Base-by-base conservation (phyloP, 2,329 filamentous ascomycete species). In the Nemania sp. region DNA sequence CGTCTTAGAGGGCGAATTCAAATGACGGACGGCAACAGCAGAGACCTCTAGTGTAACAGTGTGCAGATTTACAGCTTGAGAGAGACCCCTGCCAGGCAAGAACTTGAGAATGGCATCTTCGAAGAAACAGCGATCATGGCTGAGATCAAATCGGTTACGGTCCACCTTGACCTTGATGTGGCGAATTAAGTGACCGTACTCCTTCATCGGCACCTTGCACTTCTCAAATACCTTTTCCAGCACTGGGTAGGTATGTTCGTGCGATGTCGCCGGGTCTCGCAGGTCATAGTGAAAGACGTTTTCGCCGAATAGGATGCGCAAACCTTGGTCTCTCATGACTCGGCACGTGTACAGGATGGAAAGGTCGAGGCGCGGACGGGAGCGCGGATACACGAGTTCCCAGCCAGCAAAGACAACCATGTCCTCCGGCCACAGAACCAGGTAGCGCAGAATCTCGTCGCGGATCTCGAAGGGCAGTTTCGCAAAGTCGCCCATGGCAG, bases 211-310 rank as follows among this genome's bases (percentile, higher is more conserved):
- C 45, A 79, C 69, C n/a, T 45, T 48, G 18, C 62, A 51, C 2
- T 42, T 20, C 10, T 61, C 57, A 55, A 76, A 69, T 21, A 80
- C 75, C 52, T 64, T 65, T 1, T 58, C 34, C n/a, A 63, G 21
- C 3, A 69, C 60, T 1, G 2, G 18, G 10, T 29, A 4, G 25
- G 66, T 69, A 9, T 54, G 54, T 2, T 17, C 7, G 50, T 64
- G 13, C 57, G 57, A 37, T 12, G 48, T 34, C 10, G 17, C 2
- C 1, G 69, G 68, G 60, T 83, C 79, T 1, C 81, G 76, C 12
- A 83, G 68, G 7, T 74, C 69, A 61, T 84, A 83, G 1, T 73
- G 63, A 60, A 84, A 84, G 0, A 53, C 73, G 51, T 84, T 84
- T 29, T 77, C 72, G 2, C 79, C 77, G 58, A 81, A 85, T 0